Conservation (phyloP, 83 land plant species). For the Picea abies region DNA sequence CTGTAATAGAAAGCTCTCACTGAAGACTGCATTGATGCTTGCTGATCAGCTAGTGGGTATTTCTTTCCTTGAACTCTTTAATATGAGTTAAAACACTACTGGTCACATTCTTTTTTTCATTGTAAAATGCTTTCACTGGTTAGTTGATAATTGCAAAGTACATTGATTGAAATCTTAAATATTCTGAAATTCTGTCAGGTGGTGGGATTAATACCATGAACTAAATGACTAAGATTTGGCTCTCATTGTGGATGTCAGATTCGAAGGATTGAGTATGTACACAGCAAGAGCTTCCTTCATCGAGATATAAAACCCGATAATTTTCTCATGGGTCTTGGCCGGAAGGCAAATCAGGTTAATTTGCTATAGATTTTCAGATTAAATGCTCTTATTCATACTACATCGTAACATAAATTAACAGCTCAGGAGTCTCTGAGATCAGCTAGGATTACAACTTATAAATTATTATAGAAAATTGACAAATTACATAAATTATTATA, state of each 20-base stretch:
- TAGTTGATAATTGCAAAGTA: background rate
- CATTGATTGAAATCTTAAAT: background rate
- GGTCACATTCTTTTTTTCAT: background rate
- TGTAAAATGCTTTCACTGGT: background rate
- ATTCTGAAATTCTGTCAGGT: background rate
- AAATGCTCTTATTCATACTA: background rate
- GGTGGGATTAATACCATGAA: background rate
- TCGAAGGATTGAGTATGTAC: constrained; percentile 70
- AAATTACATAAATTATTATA: background rate
- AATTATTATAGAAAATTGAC: background rate
- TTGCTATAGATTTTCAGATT: background rate
- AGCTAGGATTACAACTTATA: background rate
- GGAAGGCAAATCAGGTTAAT: constrained; percentile 78
- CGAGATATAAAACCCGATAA: constrained; percentile 87
- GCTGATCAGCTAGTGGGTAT: constrained; percentile 77
- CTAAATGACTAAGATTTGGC: background rate
- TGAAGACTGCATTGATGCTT: constrained; percentile 83
- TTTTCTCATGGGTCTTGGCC: constrained; percentile 87
- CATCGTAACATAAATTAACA: background rate
- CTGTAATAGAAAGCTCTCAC: constrained; percentile 67
- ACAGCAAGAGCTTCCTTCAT: constrained; percentile 75
- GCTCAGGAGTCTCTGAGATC: background rate
- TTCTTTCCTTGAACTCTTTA: background rate
- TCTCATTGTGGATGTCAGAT: constrained; percentile 39
- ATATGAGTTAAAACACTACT: background rate